Base-by-base conservation (phyloP, 805 yeast genomes). In the Teunomyces cretensis region DNA sequence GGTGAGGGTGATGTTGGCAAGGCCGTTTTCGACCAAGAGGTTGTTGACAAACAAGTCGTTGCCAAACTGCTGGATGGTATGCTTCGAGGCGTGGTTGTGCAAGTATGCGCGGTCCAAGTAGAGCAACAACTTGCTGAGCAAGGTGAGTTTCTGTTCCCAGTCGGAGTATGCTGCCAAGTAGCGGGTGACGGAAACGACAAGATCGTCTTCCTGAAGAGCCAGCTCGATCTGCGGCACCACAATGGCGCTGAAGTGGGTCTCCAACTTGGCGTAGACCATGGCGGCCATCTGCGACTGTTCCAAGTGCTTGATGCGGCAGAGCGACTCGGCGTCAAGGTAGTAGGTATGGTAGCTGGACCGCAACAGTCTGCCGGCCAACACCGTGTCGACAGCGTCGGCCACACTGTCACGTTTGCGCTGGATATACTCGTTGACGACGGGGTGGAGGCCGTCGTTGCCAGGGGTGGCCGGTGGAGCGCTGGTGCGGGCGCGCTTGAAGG, bases 81-180 rank as follows among this genome's bases (percentile, higher is more conserved):
- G 45, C 40, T 60, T 61, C n/a, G 49, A 46, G 3, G 68, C 64
- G 43, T 68, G 74, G 28, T 53, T 65, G 31, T 58, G 50, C 11
- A 70, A 56, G 43, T 71, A 71, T 14, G 60, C 53, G 31, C 68
- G 49, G 53, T 71, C 76, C 39, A 70, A 48, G 41, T 65, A 69
- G 4, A 70, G 45, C 41, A 68, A 71, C 16, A 70, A 43, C 48
- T 63, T 65, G 35, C 58, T 50, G 36, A 71, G 47, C 5, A 55
- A 33, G 12, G 41, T 33, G 24, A 70, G 44, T 39, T 56, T 60
- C 1, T 32, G 17, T 30, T 54, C 61, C 71, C 70, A 71, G 6
- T 31, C 39, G 4, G 49, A 41, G 32, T 48, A 62, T 4, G 51
- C 41, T 11, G 27, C n/a, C 27, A 19, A 35, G 27, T 19, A 22